Evolutionary conservation across 23 red algal species (phyloP), one percentile per base, ranked within the genome.

Genomic region (Gracilaria domingensis): DNA sequence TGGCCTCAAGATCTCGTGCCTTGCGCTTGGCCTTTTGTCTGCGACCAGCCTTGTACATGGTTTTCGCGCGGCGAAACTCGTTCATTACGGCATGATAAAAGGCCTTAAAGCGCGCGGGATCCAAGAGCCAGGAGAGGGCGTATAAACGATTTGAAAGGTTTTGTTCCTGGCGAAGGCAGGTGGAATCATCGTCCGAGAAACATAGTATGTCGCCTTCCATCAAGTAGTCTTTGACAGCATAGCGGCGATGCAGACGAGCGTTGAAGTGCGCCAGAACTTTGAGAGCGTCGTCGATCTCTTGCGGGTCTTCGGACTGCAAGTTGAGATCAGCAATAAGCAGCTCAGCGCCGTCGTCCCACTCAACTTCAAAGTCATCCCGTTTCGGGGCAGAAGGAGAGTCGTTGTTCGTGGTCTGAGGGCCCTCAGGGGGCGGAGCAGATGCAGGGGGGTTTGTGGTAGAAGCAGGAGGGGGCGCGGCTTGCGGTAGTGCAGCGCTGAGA

Each of bases 321-420:
- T 21, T 36, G 35, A 99, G 42, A 39, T 96, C 94, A 0, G 97
- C 94, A 49, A 99, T 60, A 7, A 95, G 57, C 51, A 79, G 37
- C 81, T 99, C 97, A 16, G 97, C 97, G 36, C 83, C 61, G 49
- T 99, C 91, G 89, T 96, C 90, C 58, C 69, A 99, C 77, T 99
- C 97, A 18, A 96, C 61, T 37, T 99, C 97, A 82, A 96, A 96
- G 81, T 99, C 97, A 16, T 40, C 64, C 11, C 97, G 97, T 49
- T 88, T 87, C 28, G 90, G 86, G 36, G 82, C 39, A 60, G 42
- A 44, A 0, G 66, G 58, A 17, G 39, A 49, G 0, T 45, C 51
- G 54, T 37, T 24, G 29, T 0, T 47, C 2, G 0, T 21, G 51
- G 58, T 26, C 0, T 32, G 39, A 11, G 11, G 42, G 42, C 42